phyloP scores from a whole-genome alignment of 208 protist species.

The Leishmania aethiopica region DNA sequence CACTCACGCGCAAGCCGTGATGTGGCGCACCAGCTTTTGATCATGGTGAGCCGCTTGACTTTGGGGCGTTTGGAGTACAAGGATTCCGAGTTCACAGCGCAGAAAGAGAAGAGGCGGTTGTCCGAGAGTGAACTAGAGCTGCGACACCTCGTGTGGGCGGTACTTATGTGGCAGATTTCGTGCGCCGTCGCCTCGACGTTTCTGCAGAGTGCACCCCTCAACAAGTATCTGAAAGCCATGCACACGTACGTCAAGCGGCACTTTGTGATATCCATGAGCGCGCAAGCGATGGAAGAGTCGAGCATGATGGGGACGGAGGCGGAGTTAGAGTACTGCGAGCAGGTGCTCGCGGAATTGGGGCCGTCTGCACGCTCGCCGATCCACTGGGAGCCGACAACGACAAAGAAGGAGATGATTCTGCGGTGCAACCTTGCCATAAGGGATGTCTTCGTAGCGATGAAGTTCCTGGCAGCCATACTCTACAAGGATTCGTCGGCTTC shows the following conservation, averaged over 20 bases:
- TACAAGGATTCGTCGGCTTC: neutral
- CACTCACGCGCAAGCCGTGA: constrained; percentile 24
- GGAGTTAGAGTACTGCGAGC: constrained; percentile 13
- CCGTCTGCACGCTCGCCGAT: too few relatives aligned
- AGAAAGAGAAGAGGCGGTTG: neutral
- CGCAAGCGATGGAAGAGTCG: neutral
- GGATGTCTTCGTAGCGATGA: neutral
- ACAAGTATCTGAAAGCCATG: constrained; percentile 44
- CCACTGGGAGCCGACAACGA: neutral
- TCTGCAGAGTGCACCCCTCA: constrained; percentile 23
- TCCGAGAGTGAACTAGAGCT: neutral
- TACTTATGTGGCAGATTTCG: constrained; percentile 34
- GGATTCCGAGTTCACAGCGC: too few relatives aligned
- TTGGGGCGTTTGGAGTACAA: neutral
- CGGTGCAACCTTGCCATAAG: constrained; percentile 1
- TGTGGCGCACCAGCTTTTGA: constrained; percentile 33
- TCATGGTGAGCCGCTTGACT: constrained; percentile 22
- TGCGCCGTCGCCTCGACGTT: constrained; percentile 20
- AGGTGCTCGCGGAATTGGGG: neutral
- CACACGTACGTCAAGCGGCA: constrained; percentile 34
- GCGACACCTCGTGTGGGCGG: neutral
- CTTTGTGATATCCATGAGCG: neutral
- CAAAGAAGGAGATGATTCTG: neutral
- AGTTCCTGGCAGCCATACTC: neutral
- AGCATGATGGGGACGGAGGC: neutral